Conservation (phyloP, 306 rosid species). For the Quercus parvula region DNA sequence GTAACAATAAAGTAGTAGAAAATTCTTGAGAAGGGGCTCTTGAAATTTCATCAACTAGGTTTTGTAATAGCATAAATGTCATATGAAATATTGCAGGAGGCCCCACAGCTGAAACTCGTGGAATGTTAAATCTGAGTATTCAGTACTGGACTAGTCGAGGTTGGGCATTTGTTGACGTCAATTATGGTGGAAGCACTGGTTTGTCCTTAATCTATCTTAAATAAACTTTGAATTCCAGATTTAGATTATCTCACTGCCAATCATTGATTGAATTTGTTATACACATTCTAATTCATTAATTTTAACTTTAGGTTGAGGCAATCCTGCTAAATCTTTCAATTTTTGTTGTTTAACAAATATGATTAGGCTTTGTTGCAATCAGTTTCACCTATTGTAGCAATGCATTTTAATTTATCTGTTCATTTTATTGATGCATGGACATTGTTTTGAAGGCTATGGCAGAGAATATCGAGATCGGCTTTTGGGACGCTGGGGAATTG, state of each 20-base stretch:
- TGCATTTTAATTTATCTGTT: not conserved
- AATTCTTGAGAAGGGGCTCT: not conserved
- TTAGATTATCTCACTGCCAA: not conserved
- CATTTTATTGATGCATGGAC: not conserved
- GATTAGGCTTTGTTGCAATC: not conserved
- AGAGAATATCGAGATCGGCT: slow-evolving; percentile 90
- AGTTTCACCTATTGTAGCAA: not conserved
- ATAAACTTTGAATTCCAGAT: slow-evolving; percentile 8
- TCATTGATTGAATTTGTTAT: not conserved
- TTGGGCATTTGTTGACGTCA: slow-evolving; percentile 88
- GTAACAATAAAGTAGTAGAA: not conserved
- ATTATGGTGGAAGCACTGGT: slow-evolving; percentile 99
- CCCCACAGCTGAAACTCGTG: slow-evolving; percentile 80
- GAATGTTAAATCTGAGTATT: slow-evolving; percentile 61
- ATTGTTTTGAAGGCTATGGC: slow-evolving; percentile 68
- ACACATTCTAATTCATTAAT: not conserved
- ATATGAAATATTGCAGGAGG: slow-evolving; percentile 68
- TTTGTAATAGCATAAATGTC: not conserved
- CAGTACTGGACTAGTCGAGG: slow-evolving; percentile 97
- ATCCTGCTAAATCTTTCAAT: not conserved
- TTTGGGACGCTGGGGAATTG: slow-evolving; percentile 86
- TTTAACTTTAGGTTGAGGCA: not conserved
- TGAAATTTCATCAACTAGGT: not conserved
- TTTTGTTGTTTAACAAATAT: not conserved
- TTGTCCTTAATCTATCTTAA: slow-evolving; percentile 32